phyloP scores from a whole-genome alignment of 2,329 filamentous ascomycete species.

The Aspergillus aculeatus region DNA sequence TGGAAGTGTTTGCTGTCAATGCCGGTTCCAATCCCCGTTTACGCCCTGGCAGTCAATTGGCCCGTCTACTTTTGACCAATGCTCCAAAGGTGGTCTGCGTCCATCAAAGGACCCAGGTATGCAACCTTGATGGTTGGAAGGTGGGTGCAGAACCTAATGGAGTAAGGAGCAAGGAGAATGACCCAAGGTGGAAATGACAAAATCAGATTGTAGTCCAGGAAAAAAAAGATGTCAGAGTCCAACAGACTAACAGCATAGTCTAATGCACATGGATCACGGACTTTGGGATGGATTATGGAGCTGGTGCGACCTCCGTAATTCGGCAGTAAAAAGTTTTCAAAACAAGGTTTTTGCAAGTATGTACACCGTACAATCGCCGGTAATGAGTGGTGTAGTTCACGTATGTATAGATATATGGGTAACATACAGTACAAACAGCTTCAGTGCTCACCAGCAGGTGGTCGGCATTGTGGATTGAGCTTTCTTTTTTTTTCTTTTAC shows the following conservation, averaged over 20 bases:
- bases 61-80: neutral
- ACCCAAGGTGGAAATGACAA: neutral
- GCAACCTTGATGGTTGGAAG: neutral
- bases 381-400: too few species aligned
- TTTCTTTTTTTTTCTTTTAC: neutral
- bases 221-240: neutral
- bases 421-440: too few species aligned
- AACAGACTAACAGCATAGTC: neutral
- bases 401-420: too few species aligned
- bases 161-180: neutral
- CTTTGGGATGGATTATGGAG: neutral
- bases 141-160: neutral
- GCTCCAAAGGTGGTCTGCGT: neutral
- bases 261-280: neutral
- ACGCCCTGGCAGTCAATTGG: neutral
- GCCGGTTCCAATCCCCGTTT: neutral
- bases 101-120: neutral
- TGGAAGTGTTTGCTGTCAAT: neutral
- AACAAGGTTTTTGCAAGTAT: neutral
- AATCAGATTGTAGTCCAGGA: too few species aligned
- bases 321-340: conserved; percentile 7
- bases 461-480: conserved; percentile 22
- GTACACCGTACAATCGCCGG: too few species aligned
- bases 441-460: conserved; percentile 10
- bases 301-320: conserved; percentile 7